Evolutionary conservation across 768 basidiomycete species (phyloP), one percentile per base, ranked within the genome.

Genomic region (Auricularia sp.): DNA sequence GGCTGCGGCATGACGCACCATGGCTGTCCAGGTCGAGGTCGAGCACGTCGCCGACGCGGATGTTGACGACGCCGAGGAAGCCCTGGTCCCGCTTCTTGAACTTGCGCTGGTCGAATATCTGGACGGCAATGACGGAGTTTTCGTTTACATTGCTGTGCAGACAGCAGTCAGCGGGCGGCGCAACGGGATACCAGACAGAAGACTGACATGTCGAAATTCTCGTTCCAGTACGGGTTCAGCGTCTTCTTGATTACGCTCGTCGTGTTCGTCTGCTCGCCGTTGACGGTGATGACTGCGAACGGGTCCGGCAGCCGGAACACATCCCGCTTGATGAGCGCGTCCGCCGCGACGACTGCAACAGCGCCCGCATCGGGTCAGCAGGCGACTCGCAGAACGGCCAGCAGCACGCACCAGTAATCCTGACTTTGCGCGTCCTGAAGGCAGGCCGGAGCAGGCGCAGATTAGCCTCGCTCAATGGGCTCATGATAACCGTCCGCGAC

Each of bases 41-140:
- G 54, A 98, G 78, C 29, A 89, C 88, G 75, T 94, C 91, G 73
- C 87, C 84, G 66, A 98, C 92, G 69, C 88, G 84, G 68, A 98
- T 83, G 73, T 99, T 99, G 70, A 98, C 95, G 14, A 98, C 96
- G 42, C 97, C 97, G 63, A 99, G 80, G 76, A 99, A 99, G 1
- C 97, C 97, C 74, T 98, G 97, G 74, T 99, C 97, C 71, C 89
- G 87, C 76, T 91, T 84, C 82, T 99, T 99, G 80, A 98, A 98
- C 77, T 99, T 99, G 75, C 93, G 87, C 76, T 98, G 96, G 77
- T 99, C 97, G 70, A 98, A 98, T 70, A 98, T 97, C 77, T 99
- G 97, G 1, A 98, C 95, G 3, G 93, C 93, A 65, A 99, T 85
- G 60, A 98, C 91, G 18, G 95, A 98, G n/a, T 91, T 93, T 69